phyloP scores from a whole-genome alignment of 2,329 filamentous ascomycete genomes.

The Xylaria hypoxylon region DNA sequence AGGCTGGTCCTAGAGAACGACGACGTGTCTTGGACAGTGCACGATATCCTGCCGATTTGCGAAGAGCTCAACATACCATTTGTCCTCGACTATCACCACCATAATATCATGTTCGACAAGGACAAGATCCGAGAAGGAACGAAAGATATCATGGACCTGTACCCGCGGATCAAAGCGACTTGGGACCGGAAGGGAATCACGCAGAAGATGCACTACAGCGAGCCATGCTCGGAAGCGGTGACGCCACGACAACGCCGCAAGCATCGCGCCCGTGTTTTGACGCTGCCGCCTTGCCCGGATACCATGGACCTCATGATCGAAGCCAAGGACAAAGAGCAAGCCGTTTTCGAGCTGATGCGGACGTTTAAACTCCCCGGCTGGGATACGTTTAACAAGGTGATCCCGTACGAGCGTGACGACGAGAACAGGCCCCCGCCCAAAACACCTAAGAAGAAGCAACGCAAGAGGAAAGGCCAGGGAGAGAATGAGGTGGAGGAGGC shows the following conservation, averaged over 20 bases:
- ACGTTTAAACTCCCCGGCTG: constrained; percentile 86
- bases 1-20: constrained; percentile 93
- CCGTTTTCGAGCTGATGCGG: constrained; percentile 93
- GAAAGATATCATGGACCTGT: constrained; percentile 79
- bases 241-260: constrained; percentile 84
- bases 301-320: constrained; percentile 99
- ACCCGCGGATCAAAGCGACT: constrained; percentile 80
- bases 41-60: constrained; percentile 89
- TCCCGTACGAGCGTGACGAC: constrained; percentile 81
- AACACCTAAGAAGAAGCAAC: constrained; percentile 60
- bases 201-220: constrained; percentile 98
- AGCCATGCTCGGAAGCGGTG: constrained; percentile 79
- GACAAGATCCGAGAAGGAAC: constrained; percentile 83
- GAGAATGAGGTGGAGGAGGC: constrained; percentile 51
- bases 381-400: constrained; percentile 78
- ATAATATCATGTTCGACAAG: constrained; percentile 90
- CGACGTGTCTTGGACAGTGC: constrained; percentile 91
- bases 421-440: constrained; percentile 72
- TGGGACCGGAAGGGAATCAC: constrained; percentile 87
- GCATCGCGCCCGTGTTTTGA: constrained; percentile 82
- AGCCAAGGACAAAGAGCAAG: constrained; percentile 97
- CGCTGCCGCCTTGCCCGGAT: constrained; percentile 81
- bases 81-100: constrained; percentile 93
- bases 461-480: constrained; percentile 50
- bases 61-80: constrained; percentile 94